Base-by-base conservation (phyloP, 1,284 basidiomycete species). In the Austropuccinia psidii region DNA sequence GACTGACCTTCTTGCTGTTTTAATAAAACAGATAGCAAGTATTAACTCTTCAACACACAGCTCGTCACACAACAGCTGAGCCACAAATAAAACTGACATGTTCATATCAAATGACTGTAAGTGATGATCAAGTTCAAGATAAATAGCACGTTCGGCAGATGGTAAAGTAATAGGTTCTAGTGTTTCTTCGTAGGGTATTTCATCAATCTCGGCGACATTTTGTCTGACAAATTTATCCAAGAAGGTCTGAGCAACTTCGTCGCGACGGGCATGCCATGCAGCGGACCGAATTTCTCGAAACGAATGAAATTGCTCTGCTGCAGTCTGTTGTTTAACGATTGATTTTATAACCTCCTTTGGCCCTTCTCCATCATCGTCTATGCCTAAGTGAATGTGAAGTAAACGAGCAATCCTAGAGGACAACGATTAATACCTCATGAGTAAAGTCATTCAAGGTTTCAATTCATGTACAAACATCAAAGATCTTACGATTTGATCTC, bases 161-260 rank as follows among this genome's bases (percentile, higher is more conserved):
- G 94, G 93, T 15, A 96, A 86, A 39, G 84, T 82, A 54, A 96
- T 86, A 43, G 85, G 84, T 78, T 88, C 84, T 54, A 89, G 82
- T 75, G 90, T 84, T 76, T 86, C 86, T 1, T 86, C 85, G 79
- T 87, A 91, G 0, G 90, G 89, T 75, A 97, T 94, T 80, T 97
- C 94, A 76, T 93, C 93, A 69, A 97, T 97, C 82, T 97, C 94
- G 7, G 93, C 93, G 73, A 95, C 88, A 80, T 97, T 97, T 88
- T 96, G 78, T 17, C 80, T 76, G 1, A 80, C 80, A 55, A 80
- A 81, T 9, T 77, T 76, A 73, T 93, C 85, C 55, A 93, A 81
- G 85, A 96, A 97, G 21, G 81, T 81, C 78, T 97, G 94, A 0
- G 91, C 93, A 19, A 93, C 82, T 74, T 87, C 83, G 78, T 93